phyloP scores from a whole-genome alignment of 768 basidiomycete species.

The Rhodotorula paludigena region DNA sequence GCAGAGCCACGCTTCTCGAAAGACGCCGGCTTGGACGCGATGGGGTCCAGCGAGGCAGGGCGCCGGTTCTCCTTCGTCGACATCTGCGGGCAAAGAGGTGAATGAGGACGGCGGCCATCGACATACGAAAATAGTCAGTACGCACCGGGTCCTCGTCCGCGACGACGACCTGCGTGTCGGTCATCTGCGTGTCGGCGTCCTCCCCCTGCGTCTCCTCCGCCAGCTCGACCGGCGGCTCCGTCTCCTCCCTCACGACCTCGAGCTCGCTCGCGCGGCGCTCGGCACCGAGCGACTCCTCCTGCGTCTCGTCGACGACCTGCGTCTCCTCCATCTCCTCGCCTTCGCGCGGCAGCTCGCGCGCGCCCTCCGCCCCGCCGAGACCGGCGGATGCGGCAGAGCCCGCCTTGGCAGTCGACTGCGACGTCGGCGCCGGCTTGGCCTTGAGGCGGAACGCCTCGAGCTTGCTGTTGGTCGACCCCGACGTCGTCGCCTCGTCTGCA shows the following conservation, averaged over 20 bases:
- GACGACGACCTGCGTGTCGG: conserved; percentile 25
- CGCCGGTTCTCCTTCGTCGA: no score
- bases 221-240: not conserved
- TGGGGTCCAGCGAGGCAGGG: no score
- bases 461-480: not conserved
- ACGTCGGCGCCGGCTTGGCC: not conserved
- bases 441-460: conserved; percentile 15
- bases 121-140: no score
- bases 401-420: not conserved
- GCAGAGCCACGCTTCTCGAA: no score
- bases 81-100: no score
- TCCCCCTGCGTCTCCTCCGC: conserved; percentile 12
- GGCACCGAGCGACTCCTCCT: not conserved
- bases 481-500: not conserved
- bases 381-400: conserved; percentile 5
- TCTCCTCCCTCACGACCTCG: conserved; percentile 9
- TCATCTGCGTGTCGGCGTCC: conserved; percentile 19
- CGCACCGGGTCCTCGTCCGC: no score
- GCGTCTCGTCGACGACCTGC: conserved; percentile 11
- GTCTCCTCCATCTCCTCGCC: conserved; percentile 30
- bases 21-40: no score
- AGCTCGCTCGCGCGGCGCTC: not conserved
- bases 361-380: conserved; percentile 11
- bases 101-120: no score
- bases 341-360: conserved; percentile 26